Conservation (phyloP, 2,329 filamentous ascomycete species). For the Monosporascus sp. region DNA sequence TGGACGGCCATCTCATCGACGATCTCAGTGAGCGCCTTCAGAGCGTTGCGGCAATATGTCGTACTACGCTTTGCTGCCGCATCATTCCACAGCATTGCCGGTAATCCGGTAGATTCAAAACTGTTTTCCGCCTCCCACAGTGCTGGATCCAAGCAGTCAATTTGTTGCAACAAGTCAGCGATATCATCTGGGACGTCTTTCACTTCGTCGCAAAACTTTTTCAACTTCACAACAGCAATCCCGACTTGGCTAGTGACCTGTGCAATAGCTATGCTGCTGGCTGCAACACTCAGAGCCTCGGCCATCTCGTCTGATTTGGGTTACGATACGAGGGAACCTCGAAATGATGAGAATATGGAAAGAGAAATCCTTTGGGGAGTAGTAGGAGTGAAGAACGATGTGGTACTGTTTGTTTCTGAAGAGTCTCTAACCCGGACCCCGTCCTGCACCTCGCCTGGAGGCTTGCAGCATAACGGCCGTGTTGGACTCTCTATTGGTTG, state of each 20-base stretch:
- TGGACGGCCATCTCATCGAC: slow-evolving; percentile 12
- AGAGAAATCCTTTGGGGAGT: no score
- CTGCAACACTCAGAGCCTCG: slow-evolving; percentile 17
- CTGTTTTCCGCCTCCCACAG: slow-evolving; percentile 14
- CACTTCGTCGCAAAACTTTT: slow-evolving; percentile 18
- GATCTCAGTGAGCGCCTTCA: slow-evolving; percentile 10
- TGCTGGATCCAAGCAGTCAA: slow-evolving; percentile 19
- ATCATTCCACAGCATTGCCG: slow-evolving; percentile 9
- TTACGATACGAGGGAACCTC: neutral
- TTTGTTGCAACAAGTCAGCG: slow-evolving; percentile 16
- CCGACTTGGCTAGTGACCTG: slow-evolving; percentile 17
- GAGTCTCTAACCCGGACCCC: no score
- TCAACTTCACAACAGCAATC: slow-evolving; percentile 16
- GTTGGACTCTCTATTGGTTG: no score
- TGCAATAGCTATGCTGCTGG: slow-evolving; percentile 18
- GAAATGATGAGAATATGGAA: neutral
- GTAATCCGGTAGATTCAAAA: slow-evolving; percentile 3
- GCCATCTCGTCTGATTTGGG: slow-evolving; percentile 12
- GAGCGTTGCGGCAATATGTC: slow-evolving; percentile 17
- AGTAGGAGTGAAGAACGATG: no score
- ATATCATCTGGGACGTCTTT: slow-evolving; percentile 21
- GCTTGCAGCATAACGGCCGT: no score
- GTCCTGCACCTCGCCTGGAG: no score
- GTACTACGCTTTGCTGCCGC: slow-evolving; percentile 7
- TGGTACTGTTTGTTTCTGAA: no score